phyloP scores from a whole-genome alignment of 2,329 filamentous ascomycete genomes.

The Huntiella moniliformis region DNA sequence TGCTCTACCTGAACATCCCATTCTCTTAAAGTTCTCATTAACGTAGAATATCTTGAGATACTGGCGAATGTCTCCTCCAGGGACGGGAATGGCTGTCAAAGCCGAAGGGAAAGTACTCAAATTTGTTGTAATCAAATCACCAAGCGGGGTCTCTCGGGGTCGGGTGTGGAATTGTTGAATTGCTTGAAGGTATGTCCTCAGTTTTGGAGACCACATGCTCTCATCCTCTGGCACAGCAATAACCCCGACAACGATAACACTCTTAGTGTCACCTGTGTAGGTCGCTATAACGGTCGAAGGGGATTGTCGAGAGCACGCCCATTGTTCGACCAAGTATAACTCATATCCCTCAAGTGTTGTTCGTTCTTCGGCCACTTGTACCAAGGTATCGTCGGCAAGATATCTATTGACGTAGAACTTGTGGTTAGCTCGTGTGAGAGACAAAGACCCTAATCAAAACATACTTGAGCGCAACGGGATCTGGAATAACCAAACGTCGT shows the following conservation, averaged over 20 bases:
- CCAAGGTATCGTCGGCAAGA: slow-evolving; percentile 67
- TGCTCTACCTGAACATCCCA: slow-evolving; percentile 80
- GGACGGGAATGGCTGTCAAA: slow-evolving; percentile 77
- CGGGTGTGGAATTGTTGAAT: slow-evolving; percentile 72
- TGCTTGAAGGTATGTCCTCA: slow-evolving; percentile 72
- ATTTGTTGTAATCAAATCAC: slow-evolving; percentile 85
- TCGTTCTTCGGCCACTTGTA: slow-evolving; percentile 54
- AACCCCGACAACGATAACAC: slow-evolving; percentile 62
- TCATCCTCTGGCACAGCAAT: slow-evolving; percentile 69
- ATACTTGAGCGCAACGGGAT: slow-evolving; percentile 38
- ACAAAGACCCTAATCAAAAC: slow-evolving; percentile 10
- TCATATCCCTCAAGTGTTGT: slow-evolving; percentile 66
- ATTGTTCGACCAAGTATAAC: slow-evolving; percentile 88
- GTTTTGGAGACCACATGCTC: slow-evolving; percentile 54
- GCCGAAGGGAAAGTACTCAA: slow-evolving; percentile 81
- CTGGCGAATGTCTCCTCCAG: slow-evolving; percentile 64
- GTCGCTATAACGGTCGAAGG: slow-evolving; percentile 85
- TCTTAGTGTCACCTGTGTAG: slow-evolving; percentile 70
- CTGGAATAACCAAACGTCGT: slow-evolving; percentile 28
- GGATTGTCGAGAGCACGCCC: slow-evolving; percentile 80
- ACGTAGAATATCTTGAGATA: slow-evolving; percentile 76
- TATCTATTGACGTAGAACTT: slow-evolving; percentile 30
- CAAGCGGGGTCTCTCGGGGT: slow-evolving; percentile 61
- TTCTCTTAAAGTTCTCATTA: slow-evolving; percentile 80
- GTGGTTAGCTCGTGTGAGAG: neutral